Evolutionary conservation across 2,329 filamentous ascomycete species (phyloP), one percentile per base, ranked within the genome.

Genomic region (Fusarium equiseti): DNA sequence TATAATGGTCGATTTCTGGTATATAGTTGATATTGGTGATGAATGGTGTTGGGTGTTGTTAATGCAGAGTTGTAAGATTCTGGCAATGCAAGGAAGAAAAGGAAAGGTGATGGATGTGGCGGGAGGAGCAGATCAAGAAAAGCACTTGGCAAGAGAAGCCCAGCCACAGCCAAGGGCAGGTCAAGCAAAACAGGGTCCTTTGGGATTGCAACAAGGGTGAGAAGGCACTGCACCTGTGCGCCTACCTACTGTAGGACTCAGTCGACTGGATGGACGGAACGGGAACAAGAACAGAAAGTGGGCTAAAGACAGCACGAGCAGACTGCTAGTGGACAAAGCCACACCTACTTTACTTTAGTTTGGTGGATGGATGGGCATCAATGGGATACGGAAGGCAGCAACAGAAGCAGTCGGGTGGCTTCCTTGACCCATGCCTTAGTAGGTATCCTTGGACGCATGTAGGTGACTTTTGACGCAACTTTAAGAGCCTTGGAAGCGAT

Each of bases 161-260:
- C 50, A 70, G 69, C 69, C 65, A 57, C 69, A 65, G 35, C 45
- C 22, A 42, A 59, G 52, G 26, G 43, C 24, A 57, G 24, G 32
- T 18, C 45, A 60, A 54, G 60, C 53, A 62, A 73, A 73, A 73
- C 70, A 73, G 70, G 70, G 70, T 71, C 70, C 67, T 71, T 57
- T 49, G 54, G 57, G 61, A 43, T 56, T 62, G 49, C 18, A 64
- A 59, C 68, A 66, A 60, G 69, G 61, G 64, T 38, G 35, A n/a
- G 35, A 38, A 38, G 35, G 35, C 35, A 38, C 35, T 38, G 18
- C 35, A 38, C 18, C 35, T 38, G 35, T 38, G 35, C 35, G 35
- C 18, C 35, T 38, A 11, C 35, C 35, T 38, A 38, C 18, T 38
- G 48, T 35, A 20, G 43, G 50, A 40, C 35, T n/a, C n/a, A 52